Percentiles rank a stretch among this genome's conserved stretches.
These are phyloP conservation scores for Alternaria sp. DNA, from an alignment of 2,329 filamentous ascomycete genomes.

Conservation along the genomic window DNA sequence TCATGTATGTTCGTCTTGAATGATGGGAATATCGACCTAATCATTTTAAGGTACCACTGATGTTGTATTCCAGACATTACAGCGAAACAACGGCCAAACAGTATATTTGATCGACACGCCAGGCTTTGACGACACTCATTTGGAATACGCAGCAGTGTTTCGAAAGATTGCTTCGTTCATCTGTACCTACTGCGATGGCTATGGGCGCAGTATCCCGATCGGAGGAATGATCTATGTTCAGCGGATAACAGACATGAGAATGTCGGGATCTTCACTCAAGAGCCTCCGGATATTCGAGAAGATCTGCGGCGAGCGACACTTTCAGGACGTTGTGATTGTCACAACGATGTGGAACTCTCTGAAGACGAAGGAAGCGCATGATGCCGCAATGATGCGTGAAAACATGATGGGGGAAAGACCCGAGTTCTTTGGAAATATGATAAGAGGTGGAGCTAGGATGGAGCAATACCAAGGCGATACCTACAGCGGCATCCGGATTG, in stretches of 20 bases:
- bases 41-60: slow-evolving; percentile 12
- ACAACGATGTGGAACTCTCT: slow-evolving; percentile 52
- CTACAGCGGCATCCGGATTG: background rate
- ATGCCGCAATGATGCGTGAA: slow-evolving; percentile 1
- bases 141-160: slow-evolving; percentile 53
- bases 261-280: slow-evolving; percentile 48
- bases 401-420: background rate
- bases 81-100: background rate
- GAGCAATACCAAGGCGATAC: background rate
- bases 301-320: slow-evolving; percentile 51
- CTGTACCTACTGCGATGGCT: slow-evolving; percentile 36
- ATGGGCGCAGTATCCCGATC: slow-evolving; percentile 25
- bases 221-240: slow-evolving; percentile 57
- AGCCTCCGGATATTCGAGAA: slow-evolving; percentile 56
- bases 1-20: slow-evolving; percentile 16
- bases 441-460: background rate
- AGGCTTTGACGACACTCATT: slow-evolving; percentile 55
- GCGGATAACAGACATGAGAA: slow-evolving; percentile 52
- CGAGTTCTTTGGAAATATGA: background rate
- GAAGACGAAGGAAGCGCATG: background rate
- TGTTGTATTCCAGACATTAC: background rate
- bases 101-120: slow-evolving; percentile 54
- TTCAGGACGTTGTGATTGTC: slow-evolving; percentile 51
- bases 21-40: background rate
- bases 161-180: slow-evolving; percentile 51